Conservation (phyloP, 208 protist genomes). For the Leishmania mexicana region DNA sequence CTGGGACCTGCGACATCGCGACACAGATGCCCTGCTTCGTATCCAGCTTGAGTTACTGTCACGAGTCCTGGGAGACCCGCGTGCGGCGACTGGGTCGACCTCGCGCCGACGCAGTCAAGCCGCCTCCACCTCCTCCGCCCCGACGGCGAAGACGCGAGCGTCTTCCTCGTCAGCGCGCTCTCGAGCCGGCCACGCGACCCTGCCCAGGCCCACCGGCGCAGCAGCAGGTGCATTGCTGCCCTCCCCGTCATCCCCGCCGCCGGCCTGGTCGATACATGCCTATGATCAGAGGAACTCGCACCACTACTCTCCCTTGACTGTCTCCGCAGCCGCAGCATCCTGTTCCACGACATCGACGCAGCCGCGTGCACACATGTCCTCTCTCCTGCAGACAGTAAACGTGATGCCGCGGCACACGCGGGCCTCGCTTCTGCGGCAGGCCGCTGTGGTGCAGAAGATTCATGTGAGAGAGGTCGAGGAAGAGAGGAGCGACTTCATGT, state of each 20-base stretch:
- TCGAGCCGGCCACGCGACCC: not conserved
- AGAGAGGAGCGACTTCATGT: not conserved
- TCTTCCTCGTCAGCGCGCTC: not conserved
- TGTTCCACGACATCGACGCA: not conserved
- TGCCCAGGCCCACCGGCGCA: not conserved
- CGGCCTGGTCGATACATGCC: not conserved
- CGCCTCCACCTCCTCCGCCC: not conserved
- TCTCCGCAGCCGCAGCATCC: not conserved
- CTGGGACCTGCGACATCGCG: constrained; percentile 33
- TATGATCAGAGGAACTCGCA: constrained; percentile 4
- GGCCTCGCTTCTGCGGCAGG: constrained; percentile 21
- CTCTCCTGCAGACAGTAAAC: constrained; percentile 13
- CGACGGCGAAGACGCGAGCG: not conserved
- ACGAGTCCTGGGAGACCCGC: not conserved
- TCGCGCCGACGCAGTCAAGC: not conserved
- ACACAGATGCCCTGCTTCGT: constrained; percentile 25
- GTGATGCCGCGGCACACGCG: constrained; percentile 15
- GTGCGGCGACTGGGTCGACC: not conserved
- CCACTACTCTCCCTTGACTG: not conserved
- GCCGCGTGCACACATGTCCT: not conserved
- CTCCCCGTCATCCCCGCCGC: not conserved
- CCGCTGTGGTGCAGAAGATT: constrained; percentile 16
- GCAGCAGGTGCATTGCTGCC: not conserved
- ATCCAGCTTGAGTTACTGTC: constrained; percentile 25
- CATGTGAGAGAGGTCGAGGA: constrained; percentile 3